Base-by-base conservation (phyloP, 345 rosid species). In the Bruguiera gymnorhiza region DNA sequence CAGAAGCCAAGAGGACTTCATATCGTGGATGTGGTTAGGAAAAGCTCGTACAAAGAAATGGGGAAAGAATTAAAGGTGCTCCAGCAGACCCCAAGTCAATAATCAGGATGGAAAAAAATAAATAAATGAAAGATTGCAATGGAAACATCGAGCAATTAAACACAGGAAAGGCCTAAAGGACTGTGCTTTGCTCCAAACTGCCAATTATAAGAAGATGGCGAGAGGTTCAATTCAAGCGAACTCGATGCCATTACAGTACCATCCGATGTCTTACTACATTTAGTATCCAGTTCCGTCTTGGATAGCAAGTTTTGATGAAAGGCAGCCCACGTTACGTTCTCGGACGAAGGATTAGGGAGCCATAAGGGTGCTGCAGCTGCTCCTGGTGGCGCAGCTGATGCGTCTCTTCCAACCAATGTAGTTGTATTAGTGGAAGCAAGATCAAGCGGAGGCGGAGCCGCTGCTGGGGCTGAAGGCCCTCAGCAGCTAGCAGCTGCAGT, bases 151-250 rank as follows among this genome's bases (percentile, higher is more conserved):
- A 1, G 5, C 37, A 54, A 32, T 16, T n/a, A 51, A 24, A 23
- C 20, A 4, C 34, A 53, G 7, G 50, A 43, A 11, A 34, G 18
- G 34, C 2, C 30, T 66, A 80, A 37, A 80, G 81, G n/a, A 75
- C 68, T 7, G 71, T 68, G 53, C 79, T 77, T 61, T 46, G 76
- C 68, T 84, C 82, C 79, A 84, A 82, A 65, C 79, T 73, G 55
- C 92, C 95, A 88, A 13, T 61, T 78, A 13, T 60, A 64, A 68
- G 87, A 69, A 56, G 97, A 80, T 0, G 96, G 86, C 6, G 90
- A 82, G 20, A 81, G 37, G 43, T 84, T 81, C 57, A 77, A 75
- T 15, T 74, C 86, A 7, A 80, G 55, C 0, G 84, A 81, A 63
- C 62, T 77, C 19, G 69, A 57, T 2, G 56, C n/a, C 50, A 62